Conservation (phyloP, 495 filamentous ascomycete genomes). For the Thermothielavioides terrestris region DNA sequence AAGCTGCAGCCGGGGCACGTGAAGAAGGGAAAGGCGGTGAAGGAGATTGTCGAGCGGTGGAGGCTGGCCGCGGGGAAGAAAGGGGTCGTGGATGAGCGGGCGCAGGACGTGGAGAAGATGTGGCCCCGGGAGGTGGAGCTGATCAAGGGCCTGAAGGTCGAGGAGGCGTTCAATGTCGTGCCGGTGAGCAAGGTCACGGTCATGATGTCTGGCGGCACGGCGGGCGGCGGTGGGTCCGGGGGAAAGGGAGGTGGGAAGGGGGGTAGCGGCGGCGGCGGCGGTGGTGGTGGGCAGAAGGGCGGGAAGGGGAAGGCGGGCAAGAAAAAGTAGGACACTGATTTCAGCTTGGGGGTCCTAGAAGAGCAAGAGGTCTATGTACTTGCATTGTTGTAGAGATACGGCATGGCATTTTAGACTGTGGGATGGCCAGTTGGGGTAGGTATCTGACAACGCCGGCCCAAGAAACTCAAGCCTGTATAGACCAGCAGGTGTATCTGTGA, state of each 20-base stretch:
- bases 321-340: constrained; percentile 8
- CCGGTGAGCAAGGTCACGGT: constrained; percentile 82
- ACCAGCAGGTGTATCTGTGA: too few relatives aligned
- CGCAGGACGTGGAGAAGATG: constrained; percentile 60
- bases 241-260: constrained; percentile 34
- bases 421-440: too few relatives aligned
- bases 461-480: too few relatives aligned
- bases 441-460: too few relatives aligned
- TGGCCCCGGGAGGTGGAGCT: constrained; percentile 77
- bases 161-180: constrained; percentile 71
- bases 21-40: constrained; percentile 93
- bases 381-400: too few relatives aligned
- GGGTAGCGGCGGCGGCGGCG: constrained; percentile 9
- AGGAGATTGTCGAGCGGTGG: constrained; percentile 78
- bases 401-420: too few relatives aligned
- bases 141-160: constrained; percentile 68
- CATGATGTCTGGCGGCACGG: constrained; percentile 52
- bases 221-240: constrained; percentile 34
- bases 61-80: constrained; percentile 49
- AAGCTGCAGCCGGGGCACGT: constrained; percentile 84
- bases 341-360: background rate
- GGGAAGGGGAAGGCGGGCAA: constrained; percentile 9
- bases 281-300: constrained; percentile 4
- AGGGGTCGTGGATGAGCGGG: constrained; percentile 49
- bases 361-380: too few relatives aligned